Evolutionary conservation across 306 rosid genomes (phyloP).

Genomic region (Begonia masoniana): DNA sequence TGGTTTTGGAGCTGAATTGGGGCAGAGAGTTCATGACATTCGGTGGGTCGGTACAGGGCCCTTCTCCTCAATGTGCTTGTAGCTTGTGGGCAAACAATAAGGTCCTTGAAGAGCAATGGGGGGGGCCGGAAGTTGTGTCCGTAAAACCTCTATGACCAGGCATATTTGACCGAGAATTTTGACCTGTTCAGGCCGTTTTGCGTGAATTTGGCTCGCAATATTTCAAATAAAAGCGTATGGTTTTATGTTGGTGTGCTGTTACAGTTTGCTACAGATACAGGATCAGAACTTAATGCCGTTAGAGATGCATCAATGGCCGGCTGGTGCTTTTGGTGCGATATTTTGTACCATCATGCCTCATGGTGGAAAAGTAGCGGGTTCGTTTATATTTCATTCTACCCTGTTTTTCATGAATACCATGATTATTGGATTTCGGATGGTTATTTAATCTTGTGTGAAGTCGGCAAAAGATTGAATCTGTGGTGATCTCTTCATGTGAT

Average conservation of each 20-base stretch:
- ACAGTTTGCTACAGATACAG: constrained; percentile 80
- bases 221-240: constrained; percentile 63
- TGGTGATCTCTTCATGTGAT: constrained; percentile 51
- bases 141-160: constrained; percentile 88
- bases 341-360: constrained; percentile 93
- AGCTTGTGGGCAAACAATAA: constrained; percentile 80
- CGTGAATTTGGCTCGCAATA: constrained; percentile 74
- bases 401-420: no score
- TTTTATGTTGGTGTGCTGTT: constrained; percentile 80
- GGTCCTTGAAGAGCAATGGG: constrained; percentile 96
- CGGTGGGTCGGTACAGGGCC: constrained; percentile 89
- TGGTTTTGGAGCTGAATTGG: constrained; percentile 99
- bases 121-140: constrained; percentile 89
- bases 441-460: no score
- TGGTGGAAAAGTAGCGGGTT: constrained; percentile 98
- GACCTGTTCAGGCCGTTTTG: constrained; percentile 87
- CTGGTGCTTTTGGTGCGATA: constrained; percentile 88
- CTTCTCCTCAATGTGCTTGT: constrained; percentile 90
- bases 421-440: no score
- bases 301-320: constrained; percentile 56
- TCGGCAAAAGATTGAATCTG: no score
- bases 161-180: constrained; percentile 69
- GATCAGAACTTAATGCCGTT: constrained; percentile 69
- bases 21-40: constrained; percentile 84
- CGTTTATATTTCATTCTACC: constrained; percentile 20